These are phyloP conservation scores for Meripilus lineatus DNA, from an alignment of 1,284 basidiomycete species.

Conservation along the genomic window DNA sequence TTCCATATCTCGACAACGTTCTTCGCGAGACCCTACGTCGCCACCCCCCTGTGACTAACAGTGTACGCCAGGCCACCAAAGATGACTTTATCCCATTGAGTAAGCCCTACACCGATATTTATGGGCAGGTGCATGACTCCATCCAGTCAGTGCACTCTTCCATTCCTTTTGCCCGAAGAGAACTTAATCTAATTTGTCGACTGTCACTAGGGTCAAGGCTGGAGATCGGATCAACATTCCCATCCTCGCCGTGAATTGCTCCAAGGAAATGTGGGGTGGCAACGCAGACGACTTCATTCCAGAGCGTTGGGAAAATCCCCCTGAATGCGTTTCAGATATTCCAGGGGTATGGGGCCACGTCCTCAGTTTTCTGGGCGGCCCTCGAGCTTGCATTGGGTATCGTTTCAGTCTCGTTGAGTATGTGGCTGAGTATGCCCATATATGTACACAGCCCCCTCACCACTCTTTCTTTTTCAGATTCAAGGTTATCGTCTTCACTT, in stretches of 20 bases:
- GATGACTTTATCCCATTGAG: constrained; percentile 43
- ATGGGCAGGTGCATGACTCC: constrained; percentile 22
- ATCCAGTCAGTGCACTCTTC: constrained; percentile 19
- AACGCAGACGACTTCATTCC: constrained; percentile 51
- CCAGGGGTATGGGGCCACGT: constrained; percentile 58
- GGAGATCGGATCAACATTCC: constrained; percentile 40
- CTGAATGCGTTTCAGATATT: constrained; percentile 38
- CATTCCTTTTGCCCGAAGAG: neutral
- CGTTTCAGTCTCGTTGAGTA: constrained; percentile 66
- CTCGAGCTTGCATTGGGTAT: constrained; percentile 64
- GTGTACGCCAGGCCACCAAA: constrained; percentile 42
- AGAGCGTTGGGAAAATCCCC: constrained; percentile 52
- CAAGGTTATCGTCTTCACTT: constrained; percentile 52
- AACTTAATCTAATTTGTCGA: neutral
- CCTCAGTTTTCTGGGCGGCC: constrained; percentile 58
- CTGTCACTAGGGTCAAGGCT: constrained; percentile 31
- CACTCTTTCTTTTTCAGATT: constrained; percentile 48
- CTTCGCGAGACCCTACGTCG: constrained; percentile 68
- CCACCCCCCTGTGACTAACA: constrained; percentile 53
- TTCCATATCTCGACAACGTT: constrained; percentile 63
- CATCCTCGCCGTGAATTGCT: constrained; percentile 41
- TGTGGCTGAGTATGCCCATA: constrained; percentile 11
- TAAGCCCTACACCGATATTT: constrained; percentile 24
- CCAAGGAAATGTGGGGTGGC: constrained; percentile 48
- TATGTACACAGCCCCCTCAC: neutral